Percentiles rank a stretch among this genome's conserved stretches.
phyloP scores from a whole-genome alignment of 768 basidiomycete genomes.

The Leccinum imitatum region DNA sequence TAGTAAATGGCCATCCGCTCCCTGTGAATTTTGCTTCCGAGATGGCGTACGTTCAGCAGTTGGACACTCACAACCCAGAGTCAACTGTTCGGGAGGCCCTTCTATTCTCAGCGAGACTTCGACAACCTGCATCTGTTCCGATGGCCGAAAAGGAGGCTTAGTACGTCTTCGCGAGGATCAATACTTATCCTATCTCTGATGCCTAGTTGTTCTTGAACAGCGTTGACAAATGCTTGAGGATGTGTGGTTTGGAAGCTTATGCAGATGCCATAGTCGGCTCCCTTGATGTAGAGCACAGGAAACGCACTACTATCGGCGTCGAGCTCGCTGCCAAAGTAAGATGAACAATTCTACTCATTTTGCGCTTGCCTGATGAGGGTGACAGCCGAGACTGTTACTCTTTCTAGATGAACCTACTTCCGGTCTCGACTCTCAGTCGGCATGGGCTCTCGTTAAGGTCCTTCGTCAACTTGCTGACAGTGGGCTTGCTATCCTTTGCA shows the following conservation, averaged over 20 bases:
- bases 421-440: slow-evolving; percentile 52
- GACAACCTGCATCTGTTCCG: slow-evolving; percentile 68
- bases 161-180: slow-evolving; percentile 40
- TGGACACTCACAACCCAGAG: slow-evolving; percentile 74
- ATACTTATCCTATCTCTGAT: neutral
- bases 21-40: slow-evolving; percentile 64
- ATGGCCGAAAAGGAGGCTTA: slow-evolving; percentile 75
- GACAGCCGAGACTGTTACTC: slow-evolving; percentile 44
- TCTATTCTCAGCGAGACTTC: slow-evolving; percentile 73
- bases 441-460: slow-evolving; percentile 50
- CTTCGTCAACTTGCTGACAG: slow-evolving; percentile 51
- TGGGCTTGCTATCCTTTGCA: slow-evolving; percentile 58
- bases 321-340: slow-evolving; percentile 56
- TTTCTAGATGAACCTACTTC: slow-evolving; percentile 65
- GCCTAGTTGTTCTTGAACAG: slow-evolving; percentile 21
- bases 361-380: neutral
- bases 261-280: slow-evolving; percentile 68
- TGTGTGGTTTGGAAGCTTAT: slow-evolving; percentile 62
- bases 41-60: slow-evolving; percentile 61
- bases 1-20: slow-evolving; percentile 53
- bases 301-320: slow-evolving; percentile 59
- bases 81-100: slow-evolving; percentile 81
- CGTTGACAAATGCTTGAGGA: slow-evolving; percentile 56
- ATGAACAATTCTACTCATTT: neutral
- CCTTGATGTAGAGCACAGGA: slow-evolving; percentile 47